Evolutionary conservation across 306 rosid genomes (phyloP), one percentile per base, ranked within the genome.

Genomic region (Casuarina equisetifolia): DNA sequence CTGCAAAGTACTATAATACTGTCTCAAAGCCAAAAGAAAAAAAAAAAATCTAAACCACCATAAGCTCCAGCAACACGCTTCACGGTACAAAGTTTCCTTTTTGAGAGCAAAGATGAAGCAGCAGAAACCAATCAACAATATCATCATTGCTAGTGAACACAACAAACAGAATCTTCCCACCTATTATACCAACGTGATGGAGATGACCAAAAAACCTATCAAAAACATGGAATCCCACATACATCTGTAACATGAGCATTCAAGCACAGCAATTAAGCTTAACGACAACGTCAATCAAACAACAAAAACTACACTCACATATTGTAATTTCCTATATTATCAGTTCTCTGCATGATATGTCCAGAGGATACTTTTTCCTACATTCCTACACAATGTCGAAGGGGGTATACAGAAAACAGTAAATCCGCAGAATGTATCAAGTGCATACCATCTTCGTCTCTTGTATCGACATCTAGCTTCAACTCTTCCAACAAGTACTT

Each of bases 371-470:
- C 19, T 25, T 54, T 16, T 6, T 52, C 3, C 13, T 19, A 54
- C 6, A 54, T 54, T 11, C 13, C 51, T 48, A 9, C 51, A 48
- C 15, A 58, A 20, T 25, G 39, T 3, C 2, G 39, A 10, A 5
- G 5, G 8, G 6, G 16, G 5, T 15, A 58, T 9, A 15, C 20
- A 58, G 64, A 58, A 58, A 58, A 58, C 9, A 58, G 25, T 9
- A 25, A 46, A 74, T 12, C 59, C 4, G 10, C 35, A 57, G n/a
- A 5, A 6, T 44, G 36, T 20, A 42, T 4, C 32, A 5, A 51
- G 36, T 57, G 20, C 52, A 76, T 77, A 82, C 99, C 98, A 57
- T 96, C 99, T 69, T 96, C 99, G n/a, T 96, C 99, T 79, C 73
- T 87, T 1, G 91, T 80, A 85, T 96, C 93, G 2, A 89, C 91